Percentiles rank a stretch among this genome's conserved stretches.
phyloP scores from a whole-genome alignment of 257 asterid species.

The Handroanthus guayacan region DNA sequence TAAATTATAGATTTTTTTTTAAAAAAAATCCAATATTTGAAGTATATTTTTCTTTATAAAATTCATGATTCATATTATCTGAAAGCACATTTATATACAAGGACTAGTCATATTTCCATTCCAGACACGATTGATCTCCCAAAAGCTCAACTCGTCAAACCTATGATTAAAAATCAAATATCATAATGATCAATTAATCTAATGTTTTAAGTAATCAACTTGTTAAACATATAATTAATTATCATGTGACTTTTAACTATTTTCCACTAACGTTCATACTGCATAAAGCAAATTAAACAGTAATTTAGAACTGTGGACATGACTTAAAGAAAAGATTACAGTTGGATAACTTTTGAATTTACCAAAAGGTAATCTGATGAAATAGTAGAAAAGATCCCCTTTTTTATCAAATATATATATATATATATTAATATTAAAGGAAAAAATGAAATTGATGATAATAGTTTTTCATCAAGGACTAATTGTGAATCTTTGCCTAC shows the following conservation, averaged over 20 bases:
- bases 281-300: not conserved
- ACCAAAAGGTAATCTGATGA: not conserved
- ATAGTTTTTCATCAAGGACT: too few relatives aligned
- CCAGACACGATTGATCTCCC: too few relatives aligned
- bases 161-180: not conserved
- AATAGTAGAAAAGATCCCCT: not conserved
- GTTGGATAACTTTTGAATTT: slow-evolving; percentile 22
- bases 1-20: not conserved
- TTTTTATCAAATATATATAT: not conserved
- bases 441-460: not conserved
- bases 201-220: not conserved
- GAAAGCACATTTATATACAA: too few relatives aligned
- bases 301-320: slow-evolving; percentile 15
- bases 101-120: too few relatives aligned
- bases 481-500: not conserved
- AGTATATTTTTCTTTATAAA: too few relatives aligned
- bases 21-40: too few relatives aligned
- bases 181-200: not conserved
- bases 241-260: slow-evolving; percentile 9
- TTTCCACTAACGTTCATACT: not conserved
- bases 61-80: too few relatives aligned
- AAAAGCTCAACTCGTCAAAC: not conserved
- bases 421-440: not conserved
- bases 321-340: slow-evolving; percentile 33
- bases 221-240: slow-evolving; percentile 20